phyloP scores from a whole-genome alignment of 768 basidiomycete genomes.

The Pilatotrama ljubarskyi region DNA sequence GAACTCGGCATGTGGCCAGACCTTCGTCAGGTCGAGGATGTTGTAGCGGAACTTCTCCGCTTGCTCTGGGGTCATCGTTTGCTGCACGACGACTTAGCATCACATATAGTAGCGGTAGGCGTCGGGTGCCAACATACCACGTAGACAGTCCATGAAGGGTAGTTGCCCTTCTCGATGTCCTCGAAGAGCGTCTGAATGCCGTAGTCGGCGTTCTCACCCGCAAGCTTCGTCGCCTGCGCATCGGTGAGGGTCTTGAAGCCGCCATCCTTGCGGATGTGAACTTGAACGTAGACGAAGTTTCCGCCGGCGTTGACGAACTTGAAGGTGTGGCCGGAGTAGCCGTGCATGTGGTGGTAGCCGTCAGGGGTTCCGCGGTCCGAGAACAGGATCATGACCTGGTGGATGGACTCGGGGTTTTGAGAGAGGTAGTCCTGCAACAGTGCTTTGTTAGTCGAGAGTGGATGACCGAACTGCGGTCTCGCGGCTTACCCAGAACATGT shows the following conservation, averaged over 20 bases:
- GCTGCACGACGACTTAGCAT: conserved; percentile 38
- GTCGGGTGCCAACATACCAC: conserved; percentile 52
- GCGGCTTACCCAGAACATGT: conserved; percentile 74
- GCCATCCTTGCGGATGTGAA: conserved; percentile 75
- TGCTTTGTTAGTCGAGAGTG: neutral
- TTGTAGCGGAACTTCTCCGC: conserved; percentile 91
- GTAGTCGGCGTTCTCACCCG: conserved; percentile 83
- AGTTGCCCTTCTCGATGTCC: conserved; percentile 77
- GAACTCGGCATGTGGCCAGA: conserved; percentile 86
- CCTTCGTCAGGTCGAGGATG: conserved; percentile 86
- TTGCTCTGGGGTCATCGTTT: conserved; percentile 93
- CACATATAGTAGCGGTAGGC: neutral
- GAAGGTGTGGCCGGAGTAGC: conserved; percentile 92
- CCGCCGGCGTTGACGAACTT: conserved; percentile 87
- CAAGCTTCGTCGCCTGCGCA: conserved; percentile 61
- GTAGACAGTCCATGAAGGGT: conserved; percentile 87
- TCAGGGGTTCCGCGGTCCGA: conserved; percentile 95
- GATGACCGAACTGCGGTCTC: too few relatives aligned
- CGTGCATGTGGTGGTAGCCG: conserved; percentile 86
- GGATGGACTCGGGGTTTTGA: conserved; percentile 86
- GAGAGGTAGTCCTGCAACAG: conserved; percentile 75
- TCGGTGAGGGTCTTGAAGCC: conserved; percentile 85
- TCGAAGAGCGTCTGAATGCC: conserved; percentile 78
- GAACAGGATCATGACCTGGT: conserved; percentile 88
- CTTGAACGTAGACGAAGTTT: conserved; percentile 82